Base-by-base conservation (phyloP, 2,329 filamentous ascomycete species). In the Rhexocercosporidium sp. region DNA sequence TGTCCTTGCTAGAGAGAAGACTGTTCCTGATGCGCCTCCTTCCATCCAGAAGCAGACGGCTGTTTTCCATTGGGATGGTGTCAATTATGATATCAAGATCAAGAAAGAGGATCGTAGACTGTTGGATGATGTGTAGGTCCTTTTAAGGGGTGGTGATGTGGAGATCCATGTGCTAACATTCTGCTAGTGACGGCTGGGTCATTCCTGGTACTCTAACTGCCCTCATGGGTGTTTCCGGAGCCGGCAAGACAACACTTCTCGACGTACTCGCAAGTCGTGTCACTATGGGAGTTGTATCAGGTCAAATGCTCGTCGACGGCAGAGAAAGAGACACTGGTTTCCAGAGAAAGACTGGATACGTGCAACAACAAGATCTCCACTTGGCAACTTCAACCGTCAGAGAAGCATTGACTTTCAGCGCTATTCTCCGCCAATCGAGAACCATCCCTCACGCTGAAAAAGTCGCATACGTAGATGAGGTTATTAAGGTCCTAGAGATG, bases 401-500 rank as follows among this genome's bases (percentile, higher is more conserved):
- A 69, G 94, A 97, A 79, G 93, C 94, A 11, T 85, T 97, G 46
- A 89, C 87, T 73, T 97, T 97, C 79, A 93, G 90, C 75, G 94
- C 94, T 25, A 78, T 95, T 8, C 89, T 97, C 47, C 91, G 94
- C 69, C 94, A 97, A 75, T 93, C 94, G 0, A 88, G 87, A 59
- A 83, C 90, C 62, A 86, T 92, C n/a, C 83, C 92, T 2, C 85
- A 84, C 12, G 81, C 86, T 27, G 94, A 97, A 77, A 97, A 97
- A 82, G 80, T 95, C 6, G 91, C 88, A 3, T 97, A 97, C 71
- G 94, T 97, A 22, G 90, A 96, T 59, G 92, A 97, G 76, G 92
- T 97, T 11, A 97, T 98, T 77, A 92, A 92, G 80, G 86, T 97
- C 25, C 83, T 97, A 27, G 93, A 96, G 56, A 97, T 97, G 93